Evolutionary conservation across 148 eudicot species (phyloP).

Genomic region (Chenopodium album): DNA sequence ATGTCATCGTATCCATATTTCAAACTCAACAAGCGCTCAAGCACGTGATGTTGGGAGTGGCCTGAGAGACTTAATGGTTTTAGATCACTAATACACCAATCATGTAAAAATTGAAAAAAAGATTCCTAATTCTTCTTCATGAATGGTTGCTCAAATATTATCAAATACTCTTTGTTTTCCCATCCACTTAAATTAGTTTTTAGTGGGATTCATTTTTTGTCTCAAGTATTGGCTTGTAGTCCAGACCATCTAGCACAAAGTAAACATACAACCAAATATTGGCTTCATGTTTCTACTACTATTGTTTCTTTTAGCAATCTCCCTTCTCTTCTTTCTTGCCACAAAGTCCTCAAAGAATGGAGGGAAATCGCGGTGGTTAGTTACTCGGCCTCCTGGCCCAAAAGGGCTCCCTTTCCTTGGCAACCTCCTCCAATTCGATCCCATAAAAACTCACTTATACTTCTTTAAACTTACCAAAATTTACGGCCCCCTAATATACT

Average conservation of each 20-base stretch:
- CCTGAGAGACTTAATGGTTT: no score
- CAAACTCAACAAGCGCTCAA: no score
- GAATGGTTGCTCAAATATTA: no score
- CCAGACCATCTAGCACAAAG: neutral
- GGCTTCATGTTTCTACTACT: neutral
- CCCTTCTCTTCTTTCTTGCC: neutral
- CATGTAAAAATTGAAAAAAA: no score
- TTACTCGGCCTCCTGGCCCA: neutral
- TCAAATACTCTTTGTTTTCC: no score
- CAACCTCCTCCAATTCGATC: constrained; percentile 3
- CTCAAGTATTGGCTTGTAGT: no score
- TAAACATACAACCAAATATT: neutral
- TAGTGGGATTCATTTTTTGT: no score
- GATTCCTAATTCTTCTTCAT: no score
- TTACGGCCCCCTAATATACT: constrained; percentile 8
- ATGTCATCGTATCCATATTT: no score
- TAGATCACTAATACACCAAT: no score
- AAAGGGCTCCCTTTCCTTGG: neutral
- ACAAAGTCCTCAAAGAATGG: neutral
- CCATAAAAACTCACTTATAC: constrained; percentile 6
- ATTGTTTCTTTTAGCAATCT: neutral
- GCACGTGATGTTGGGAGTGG: no score
- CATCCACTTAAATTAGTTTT: no score
- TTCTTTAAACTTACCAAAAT: constrained; percentile 13
- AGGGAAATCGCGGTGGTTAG: neutral